Percentiles rank a stretch among this genome's conserved stretches.
Conservation (phyloP, 495 filamentous ascomycete species). For the Pseudoneurospora amorphoporcata region DNA sequence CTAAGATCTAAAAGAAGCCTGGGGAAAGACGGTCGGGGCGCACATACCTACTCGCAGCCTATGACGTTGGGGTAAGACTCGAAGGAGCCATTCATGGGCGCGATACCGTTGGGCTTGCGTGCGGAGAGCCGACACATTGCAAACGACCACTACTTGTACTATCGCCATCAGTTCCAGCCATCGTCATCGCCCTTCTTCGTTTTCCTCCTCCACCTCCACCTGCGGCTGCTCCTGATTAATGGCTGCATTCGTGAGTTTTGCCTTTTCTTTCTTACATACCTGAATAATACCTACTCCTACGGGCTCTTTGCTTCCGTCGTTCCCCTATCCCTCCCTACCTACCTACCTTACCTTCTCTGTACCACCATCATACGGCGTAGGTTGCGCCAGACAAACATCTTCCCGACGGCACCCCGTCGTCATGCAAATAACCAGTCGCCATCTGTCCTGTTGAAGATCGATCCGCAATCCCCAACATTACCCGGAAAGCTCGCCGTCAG, state of each 20-base stretch:
- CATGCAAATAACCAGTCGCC: background rate
- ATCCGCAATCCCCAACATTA: background rate
- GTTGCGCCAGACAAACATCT: background rate
- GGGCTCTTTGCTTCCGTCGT: background rate
- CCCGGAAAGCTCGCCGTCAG: background rate
- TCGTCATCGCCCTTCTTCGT: background rate
- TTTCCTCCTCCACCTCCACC: background rate
- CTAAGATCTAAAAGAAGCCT: background rate
- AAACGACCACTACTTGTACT: background rate
- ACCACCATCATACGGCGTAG: background rate
- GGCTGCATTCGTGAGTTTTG: slow-evolving; percentile 38
- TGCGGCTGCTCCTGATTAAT: slow-evolving; percentile 17
- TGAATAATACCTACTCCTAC: slow-evolving; percentile 20
- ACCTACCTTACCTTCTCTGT: background rate
- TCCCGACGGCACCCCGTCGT: background rate
- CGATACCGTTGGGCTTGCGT: background rate
- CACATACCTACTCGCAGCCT: background rate
- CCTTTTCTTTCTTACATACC: slow-evolving; percentile 3
- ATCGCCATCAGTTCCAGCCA: background rate
- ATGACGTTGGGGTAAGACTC: background rate
- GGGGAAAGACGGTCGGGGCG: background rate
- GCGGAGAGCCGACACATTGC: background rate
- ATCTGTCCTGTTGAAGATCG: background rate
- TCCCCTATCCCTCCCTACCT: background rate
- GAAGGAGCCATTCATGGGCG: background rate